Evolutionary conservation across 805 yeast genomes (phyloP).

Genomic region (Monosporozyma siamensis): DNA sequence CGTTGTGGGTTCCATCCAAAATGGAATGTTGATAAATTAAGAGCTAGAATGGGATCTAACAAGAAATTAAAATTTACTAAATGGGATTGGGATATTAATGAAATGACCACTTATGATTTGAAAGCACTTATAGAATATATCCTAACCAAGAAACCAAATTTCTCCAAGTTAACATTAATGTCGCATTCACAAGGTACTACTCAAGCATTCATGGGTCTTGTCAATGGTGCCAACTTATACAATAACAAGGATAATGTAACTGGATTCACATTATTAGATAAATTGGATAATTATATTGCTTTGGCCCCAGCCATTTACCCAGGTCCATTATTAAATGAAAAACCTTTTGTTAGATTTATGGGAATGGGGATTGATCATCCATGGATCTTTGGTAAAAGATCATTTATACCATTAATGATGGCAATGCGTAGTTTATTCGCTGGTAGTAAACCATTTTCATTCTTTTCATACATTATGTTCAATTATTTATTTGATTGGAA

Average conservation of each 20-base stretch:
- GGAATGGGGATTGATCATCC: constrained; percentile 41
- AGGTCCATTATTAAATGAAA: constrained; percentile 60
- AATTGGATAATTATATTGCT: constrained; percentile 60
- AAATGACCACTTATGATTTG: constrained; percentile 70
- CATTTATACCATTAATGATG: constrained; percentile 74
- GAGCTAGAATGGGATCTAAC: neutral
- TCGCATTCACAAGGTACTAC: constrained; percentile 95
- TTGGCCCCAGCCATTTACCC: constrained; percentile 90
- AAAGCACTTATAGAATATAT: constrained; percentile 64
- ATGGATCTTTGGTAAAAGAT: constrained; percentile 60
- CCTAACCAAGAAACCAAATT: constrained; percentile 28
- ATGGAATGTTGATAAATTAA: constrained; percentile 37
- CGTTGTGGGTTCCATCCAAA: constrained; percentile 75
- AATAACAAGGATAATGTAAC: constrained; percentile 9
- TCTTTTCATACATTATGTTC: constrained; percentile 70
- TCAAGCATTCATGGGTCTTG: constrained; percentile 64
- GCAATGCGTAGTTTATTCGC: constrained; percentile 43
- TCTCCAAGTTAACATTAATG: constrained; percentile 46
- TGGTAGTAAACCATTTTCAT: constrained; percentile 46
- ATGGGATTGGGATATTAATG: constrained; percentile 94
- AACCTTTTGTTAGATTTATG: constrained; percentile 53
- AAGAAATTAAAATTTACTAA: constrained; percentile 30
- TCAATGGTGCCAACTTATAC: constrained; percentile 32
- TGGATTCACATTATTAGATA: constrained; percentile 14
- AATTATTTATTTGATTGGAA: constrained; percentile 83